Evolutionary conservation across 306 rosid species (phyloP), one percentile per base, ranked within the genome.

Genomic region (Acmispon strigosus): DNA sequence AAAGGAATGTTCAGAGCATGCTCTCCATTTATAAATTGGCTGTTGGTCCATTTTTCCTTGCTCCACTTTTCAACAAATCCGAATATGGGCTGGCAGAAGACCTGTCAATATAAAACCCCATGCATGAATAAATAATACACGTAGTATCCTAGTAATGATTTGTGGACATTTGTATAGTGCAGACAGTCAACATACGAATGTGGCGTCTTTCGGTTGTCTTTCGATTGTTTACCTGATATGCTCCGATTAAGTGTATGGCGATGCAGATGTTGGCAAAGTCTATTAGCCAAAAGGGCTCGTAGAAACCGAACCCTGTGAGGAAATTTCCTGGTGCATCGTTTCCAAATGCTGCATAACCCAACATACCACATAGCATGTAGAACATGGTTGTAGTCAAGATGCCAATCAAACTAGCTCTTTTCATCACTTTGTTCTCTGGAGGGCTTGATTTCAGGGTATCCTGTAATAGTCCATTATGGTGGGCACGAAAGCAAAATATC

Each of bases 241-340:
- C 99, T 0, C 99, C 93, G 32, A 91, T 48, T n/a, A 95, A 78
- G 75, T 95, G 99, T 44, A 95, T 34, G 1, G 90, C 99, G 19
- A 95, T 95, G 88, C 92, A 89, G 42, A 89, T 50, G 52, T 95
- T 91, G 75, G 99, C 99, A 4, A 95, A 37, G 69, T 95, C 99
- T 12, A 95, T 80, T 13, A 95, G 85, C 99, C 99, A 95, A 66
- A 91, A 95, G 8, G 99, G 99, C 63, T 95, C 97, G 6, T 95
- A 95, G 92, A 95, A 95, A 55, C 99, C 99, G 36, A 94, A 94
- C 5, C 99, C 99, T 0, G 99, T 95, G 74, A 95, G 97, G 86
- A 95, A 95, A 66, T 95, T 95, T 76, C 99, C 99, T 0, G 99
- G 99, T 29, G 97, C 99, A 9, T 76, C 53, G 8, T 95, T 95